phyloP scores from a whole-genome alignment of 371 early-diverging fungal genomes.

The Mortierella polycephala region DNA sequence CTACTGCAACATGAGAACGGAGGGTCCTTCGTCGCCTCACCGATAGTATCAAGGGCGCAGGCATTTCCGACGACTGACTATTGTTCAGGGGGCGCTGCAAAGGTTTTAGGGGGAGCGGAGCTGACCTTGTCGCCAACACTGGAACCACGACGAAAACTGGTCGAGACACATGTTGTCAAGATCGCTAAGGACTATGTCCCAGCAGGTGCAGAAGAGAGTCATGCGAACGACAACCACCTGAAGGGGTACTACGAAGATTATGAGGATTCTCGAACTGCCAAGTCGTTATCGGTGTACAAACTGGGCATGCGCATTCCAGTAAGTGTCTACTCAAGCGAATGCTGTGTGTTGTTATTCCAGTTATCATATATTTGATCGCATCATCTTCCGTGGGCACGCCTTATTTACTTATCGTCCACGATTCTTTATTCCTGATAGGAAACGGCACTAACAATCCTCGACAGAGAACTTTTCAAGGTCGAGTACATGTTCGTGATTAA shows the following conservation, averaged over 20 bases:
- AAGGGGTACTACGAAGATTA: conserved; percentile 52
- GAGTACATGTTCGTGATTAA: conserved; percentile 52
- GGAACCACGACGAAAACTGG: conserved; percentile 8
- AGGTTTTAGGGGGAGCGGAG: not conserved
- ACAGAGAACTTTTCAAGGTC: conserved; percentile 37
- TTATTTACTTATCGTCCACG: not conserved
- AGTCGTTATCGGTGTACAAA: conserved; percentile 45
- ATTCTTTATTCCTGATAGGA: conserved; percentile 19
- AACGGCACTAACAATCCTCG: conserved; percentile 35
- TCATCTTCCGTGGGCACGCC: no score
- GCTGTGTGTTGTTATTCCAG: no score
- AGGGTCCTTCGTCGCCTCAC: not conserved
- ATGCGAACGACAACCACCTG: conserved; percentile 46
- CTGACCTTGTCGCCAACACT: not conserved
- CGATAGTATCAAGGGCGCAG: not conserved
- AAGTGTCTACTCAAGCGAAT: not conserved
- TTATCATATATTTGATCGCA: not conserved
- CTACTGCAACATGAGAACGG: conserved; percentile 10
- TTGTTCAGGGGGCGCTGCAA: not conserved
- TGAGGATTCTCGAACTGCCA: conserved; percentile 40
- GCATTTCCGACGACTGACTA: not conserved
- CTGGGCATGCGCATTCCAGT: conserved; percentile 49
- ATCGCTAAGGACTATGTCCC: conserved; percentile 50
- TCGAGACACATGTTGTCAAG: conserved; percentile 45
- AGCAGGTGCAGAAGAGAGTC: conserved; percentile 40